phyloP scores from a whole-genome alignment of 306 rosid genomes.

The Geum urbanum region DNA sequence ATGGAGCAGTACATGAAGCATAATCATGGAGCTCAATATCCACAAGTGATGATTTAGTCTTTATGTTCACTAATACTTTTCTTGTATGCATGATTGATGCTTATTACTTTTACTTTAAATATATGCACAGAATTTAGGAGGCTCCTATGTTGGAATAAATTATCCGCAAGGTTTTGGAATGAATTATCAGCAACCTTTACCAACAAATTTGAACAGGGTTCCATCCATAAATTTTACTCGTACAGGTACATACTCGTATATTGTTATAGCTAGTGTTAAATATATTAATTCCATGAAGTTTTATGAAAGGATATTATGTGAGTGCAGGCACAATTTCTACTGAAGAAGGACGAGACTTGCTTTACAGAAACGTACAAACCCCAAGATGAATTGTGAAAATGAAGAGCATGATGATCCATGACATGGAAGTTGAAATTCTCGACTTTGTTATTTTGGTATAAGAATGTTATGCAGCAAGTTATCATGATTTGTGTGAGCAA shows the following conservation, averaged over 20 bases:
- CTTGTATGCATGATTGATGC: neutral
- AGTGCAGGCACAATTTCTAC: neutral
- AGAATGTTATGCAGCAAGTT: too few species aligned
- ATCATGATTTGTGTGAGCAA: too few species aligned
- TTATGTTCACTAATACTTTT: neutral
- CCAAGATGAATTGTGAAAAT: too few species aligned
- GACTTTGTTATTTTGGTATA: too few species aligned
- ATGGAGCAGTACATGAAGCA: neutral
- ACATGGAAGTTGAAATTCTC: too few species aligned
- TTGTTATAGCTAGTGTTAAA: neutral
- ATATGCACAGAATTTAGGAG: neutral
- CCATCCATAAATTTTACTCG: neutral
- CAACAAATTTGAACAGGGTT: too few species aligned
- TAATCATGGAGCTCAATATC: neutral
- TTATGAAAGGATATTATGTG: neutral
- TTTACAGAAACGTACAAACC: neutral
- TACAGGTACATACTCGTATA: neutral
- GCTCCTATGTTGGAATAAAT: neutral
- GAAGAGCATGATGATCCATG: too few species aligned
- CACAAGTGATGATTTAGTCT: neutral
- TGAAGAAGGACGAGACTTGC: neutral
- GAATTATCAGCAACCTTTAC: neutral
- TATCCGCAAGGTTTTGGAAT: neutral
- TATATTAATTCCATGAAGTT: neutral
- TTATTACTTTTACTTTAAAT: neutral